Evolutionary conservation across 163 green algal species (phyloP).

Genomic region (Chloromonas sp.): DNA sequence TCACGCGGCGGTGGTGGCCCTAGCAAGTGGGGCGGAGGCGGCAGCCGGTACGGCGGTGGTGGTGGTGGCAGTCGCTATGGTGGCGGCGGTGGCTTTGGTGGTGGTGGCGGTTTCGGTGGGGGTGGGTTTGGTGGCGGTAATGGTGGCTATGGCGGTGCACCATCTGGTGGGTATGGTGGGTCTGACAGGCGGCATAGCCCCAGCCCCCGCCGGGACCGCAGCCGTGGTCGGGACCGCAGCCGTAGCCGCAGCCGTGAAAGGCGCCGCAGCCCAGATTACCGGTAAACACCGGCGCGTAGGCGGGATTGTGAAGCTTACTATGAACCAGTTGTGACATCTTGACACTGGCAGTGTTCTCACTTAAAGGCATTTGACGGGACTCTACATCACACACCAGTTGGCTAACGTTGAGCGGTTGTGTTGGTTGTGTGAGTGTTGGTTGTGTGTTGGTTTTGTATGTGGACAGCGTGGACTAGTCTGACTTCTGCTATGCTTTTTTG

Average conservation of each 20-base stretch:
- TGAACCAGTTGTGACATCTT: background rate
- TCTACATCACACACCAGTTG: background rate
- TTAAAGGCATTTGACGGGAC: background rate
- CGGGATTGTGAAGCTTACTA: background rate
- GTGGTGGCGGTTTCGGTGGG: conserved; percentile 18
- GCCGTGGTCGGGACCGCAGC: background rate
- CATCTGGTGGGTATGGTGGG: background rate
- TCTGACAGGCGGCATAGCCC: background rate
- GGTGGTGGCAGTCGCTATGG: conserved; percentile 23
- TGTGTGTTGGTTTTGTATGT: too few relatives aligned
- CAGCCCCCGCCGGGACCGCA: background rate
- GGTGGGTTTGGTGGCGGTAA: conserved; percentile 18
- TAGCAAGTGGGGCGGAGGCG: conserved; percentile 28
- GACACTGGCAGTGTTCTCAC: background rate
- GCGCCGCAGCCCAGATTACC: conserved; percentile 8
- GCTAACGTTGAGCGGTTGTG: background rate
- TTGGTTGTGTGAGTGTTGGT: background rate
- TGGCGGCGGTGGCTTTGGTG: conserved; percentile 24
- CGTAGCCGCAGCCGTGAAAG: background rate
- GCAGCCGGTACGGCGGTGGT: conserved; percentile 28
- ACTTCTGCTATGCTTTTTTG: too few relatives aligned
- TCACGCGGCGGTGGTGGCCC: conserved; percentile 28
- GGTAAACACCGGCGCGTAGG: background rate
- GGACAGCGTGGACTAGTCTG: too few relatives aligned
- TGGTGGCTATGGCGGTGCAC: conserved; percentile 19